Evolutionary conservation across 2,329 filamentous ascomycete species (phyloP), one percentile per base, ranked within the genome.

Genomic region (Torrubiella hemipterigena): DNA sequence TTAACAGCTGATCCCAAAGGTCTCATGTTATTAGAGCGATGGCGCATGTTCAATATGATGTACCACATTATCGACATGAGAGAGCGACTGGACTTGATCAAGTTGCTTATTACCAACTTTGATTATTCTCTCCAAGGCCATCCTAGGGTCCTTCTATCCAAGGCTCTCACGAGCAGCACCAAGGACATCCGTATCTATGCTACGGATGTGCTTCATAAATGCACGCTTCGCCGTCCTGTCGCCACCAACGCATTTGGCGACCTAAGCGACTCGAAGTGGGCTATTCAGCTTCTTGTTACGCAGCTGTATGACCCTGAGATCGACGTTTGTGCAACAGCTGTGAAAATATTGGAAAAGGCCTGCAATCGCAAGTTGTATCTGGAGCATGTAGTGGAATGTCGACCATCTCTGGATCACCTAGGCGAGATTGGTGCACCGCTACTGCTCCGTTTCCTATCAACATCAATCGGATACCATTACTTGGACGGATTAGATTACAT

Each of bases 31-130:
- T 73, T 98, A 49, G 89, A 96, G 52, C 69, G 85, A 45, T 96
- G 91, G 89, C 84, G 86, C 45, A 93, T 98, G 69, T 87, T 95
- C 59, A 96, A 96, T 55, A 98, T 98, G 85, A 93, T 96, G 67
- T 98, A 98, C 51, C 91, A 96, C 55, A 94, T 98, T 38, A 73
- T 95, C 35, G 89, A 96, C 48, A 66, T 94, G 27, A 85, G 82
- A 45, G 81, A 91, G 53, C 80, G 91, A 3, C 85, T 89, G 27
- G 91, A 98, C 51, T 65, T 98, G 36, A 85, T 96, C 50, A 85
- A 87, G 50, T 69, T 89, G 8, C 69, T 98, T 19, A 67, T 98
- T 7, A 79, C 81, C 29, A 91, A 87, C 47, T 87, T 98, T 56
- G 89, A 98, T 56, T 98, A 94, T 50, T 81, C 77, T 14, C 63